Percentiles rank a stretch among this genome's conserved stretches.
Evolutionary conservation across 495 filamentous ascomycete genomes (phyloP).

Genomic region (Extremus antarcticus): DNA sequence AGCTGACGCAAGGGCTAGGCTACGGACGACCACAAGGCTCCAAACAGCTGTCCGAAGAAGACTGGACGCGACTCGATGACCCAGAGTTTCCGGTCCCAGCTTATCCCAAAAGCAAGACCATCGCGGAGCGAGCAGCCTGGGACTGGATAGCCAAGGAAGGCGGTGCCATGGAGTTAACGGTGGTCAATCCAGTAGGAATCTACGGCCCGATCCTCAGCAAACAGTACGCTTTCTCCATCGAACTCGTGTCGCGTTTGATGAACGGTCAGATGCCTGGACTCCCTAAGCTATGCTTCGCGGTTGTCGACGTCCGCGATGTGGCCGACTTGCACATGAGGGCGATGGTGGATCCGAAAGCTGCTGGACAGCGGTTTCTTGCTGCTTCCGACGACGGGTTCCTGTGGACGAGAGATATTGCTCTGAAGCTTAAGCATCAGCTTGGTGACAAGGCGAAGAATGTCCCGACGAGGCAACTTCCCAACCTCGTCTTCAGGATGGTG

Average conservation of each 20-base stretch:
- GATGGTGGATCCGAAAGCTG: slow-evolving; percentile 17
- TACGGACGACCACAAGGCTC: slow-evolving; percentile 4
- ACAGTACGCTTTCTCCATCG: slow-evolving; percentile 8
- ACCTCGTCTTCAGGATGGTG: slow-evolving; percentile 8
- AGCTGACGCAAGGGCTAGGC: too few relatives aligned
- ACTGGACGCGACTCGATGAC: slow-evolving; percentile 10
- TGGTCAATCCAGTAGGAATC: slow-evolving; percentile 14
- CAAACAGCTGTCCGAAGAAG: slow-evolving; percentile 14
- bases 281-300: slow-evolving; percentile 5
- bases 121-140: slow-evolving; percentile 19
- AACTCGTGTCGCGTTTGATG: slow-evolving; percentile 9
- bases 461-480: slow-evolving; percentile 9
- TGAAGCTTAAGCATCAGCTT: slow-evolving; percentile 7
- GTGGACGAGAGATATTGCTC: slow-evolving; percentile 8
- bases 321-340: slow-evolving; percentile 15
- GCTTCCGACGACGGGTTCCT: slow-evolving; percentile 2
- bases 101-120: slow-evolving; percentile 18
- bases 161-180: slow-evolving; percentile 11
- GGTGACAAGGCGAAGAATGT: slow-evolving; percentile 16
- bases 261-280: slow-evolving; percentile 14
- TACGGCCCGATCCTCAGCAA: slow-evolving; percentile 15
- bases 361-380: slow-evolving; percentile 14
- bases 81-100: slow-evolving; percentile 5
- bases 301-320: slow-evolving; percentile 20
- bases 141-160: slow-evolving; percentile 14